Evolutionary conservation across 2,329 filamentous ascomycete species (phyloP), one percentile per base, ranked within the genome.

Genomic region (Pseudogymnoascus sp.): DNA sequence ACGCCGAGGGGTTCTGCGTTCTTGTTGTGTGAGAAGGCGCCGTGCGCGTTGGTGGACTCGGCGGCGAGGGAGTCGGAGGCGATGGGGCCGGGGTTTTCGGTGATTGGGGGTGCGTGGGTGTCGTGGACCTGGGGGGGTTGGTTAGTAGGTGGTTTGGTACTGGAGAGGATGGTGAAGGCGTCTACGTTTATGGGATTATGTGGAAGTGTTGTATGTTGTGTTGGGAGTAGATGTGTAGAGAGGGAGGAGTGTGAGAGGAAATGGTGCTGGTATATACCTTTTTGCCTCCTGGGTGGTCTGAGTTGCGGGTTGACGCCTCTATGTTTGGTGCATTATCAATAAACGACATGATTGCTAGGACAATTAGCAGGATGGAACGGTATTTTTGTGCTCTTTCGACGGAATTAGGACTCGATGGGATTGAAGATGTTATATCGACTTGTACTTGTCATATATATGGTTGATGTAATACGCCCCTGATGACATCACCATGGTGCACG

Each of bases 21-120:
- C 23, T 79, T 78, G 75, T 90, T 89, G 64, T 80, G 74, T 42
- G 81, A 77, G 69, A 90, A 91, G 11, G 74, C 77, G 67, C 88
- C 89, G 64, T 81, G 81, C 21, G 78, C 68, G 57, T 79, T 77
- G 65, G 85, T 76, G 0, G 90, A 95, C 71, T 93, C 87, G 64
- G 85, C 87, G 10, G 91, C 91, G 4, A 96, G 85, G 6, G 89
- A 93, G 75, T 88, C 89, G 13, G 82, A 78, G 50, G 82, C 77
- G 1, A 93, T 81, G 26, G 79, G 70, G 62, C 91, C 91, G 4
- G 87, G 78, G 13, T 80, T 77, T 74, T 95, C 90, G 15, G 78
- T 73, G 64, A 80, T 82, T 0, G 71, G 63, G 28, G 84, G 82
- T 50, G 83, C 79, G 57, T 82, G 75, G 63, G 80, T 78, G 50